These are phyloP conservation scores for Lolium rigidum DNA, from an alignment of 176 grass and related monocot genomes.

Conservation along the genomic window DNA sequence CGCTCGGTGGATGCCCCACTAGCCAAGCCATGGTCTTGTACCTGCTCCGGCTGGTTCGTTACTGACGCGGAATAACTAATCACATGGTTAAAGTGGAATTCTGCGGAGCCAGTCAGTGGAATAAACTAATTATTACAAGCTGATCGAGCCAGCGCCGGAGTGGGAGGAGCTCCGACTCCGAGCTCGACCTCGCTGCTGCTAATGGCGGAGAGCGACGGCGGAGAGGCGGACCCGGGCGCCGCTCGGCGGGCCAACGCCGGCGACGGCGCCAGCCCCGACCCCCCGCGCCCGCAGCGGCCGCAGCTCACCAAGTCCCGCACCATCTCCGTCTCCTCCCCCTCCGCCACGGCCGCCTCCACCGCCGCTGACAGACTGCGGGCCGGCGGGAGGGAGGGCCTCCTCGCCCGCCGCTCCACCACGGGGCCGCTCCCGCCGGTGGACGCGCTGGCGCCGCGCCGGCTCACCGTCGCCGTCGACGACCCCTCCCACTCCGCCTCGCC, in stretches of 20 bases:
- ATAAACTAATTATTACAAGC: conserved; percentile 36
- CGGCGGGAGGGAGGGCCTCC: conserved; percentile 26
- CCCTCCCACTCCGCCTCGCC: conserved; percentile 50
- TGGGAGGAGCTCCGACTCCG: neutral
- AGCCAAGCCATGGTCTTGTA: conserved; percentile 17
- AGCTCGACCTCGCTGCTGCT: conserved; percentile 39
- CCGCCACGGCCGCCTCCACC: conserved; percentile 23
- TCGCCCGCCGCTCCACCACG: conserved; percentile 50
- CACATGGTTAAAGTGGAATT: conserved; percentile 40
- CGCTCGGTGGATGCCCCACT: neutral
- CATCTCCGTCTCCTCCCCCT: conserved; percentile 33
- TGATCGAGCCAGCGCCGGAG: neutral
- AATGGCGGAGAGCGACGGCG: conserved; percentile 65
- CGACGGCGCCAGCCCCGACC: conserved; percentile 31
- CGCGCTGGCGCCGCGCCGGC: conserved; percentile 38
- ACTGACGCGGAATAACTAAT: conserved; percentile 33
- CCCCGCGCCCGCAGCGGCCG: conserved; percentile 40
- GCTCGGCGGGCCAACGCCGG: neutral
- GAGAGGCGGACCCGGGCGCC: conserved; percentile 38
- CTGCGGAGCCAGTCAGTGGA: neutral
- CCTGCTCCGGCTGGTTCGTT: neutral
- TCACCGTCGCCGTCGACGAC: conserved; percentile 72
- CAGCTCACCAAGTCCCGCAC: conserved; percentile 58
- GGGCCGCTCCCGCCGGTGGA: conserved; percentile 32
- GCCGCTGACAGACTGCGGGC: neutral